Percentiles rank a stretch among this genome's conserved stretches.
Conservation (phyloP, 2,329 filamentous ascomycete genomes). For the Stagonosporopsis cucurbitacearum region DNA sequence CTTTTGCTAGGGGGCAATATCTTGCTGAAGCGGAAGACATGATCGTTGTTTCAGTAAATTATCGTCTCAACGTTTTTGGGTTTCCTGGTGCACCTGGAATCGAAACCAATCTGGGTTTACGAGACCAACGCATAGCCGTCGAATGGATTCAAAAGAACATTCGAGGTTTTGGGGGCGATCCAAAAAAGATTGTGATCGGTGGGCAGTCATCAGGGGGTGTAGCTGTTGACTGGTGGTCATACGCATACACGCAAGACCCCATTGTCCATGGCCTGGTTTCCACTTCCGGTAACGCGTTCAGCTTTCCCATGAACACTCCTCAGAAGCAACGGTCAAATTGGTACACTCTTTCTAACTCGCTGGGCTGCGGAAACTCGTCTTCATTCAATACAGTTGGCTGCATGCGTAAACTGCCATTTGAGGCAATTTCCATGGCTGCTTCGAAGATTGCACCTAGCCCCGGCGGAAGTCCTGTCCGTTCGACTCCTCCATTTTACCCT, state of each 20-base stretch:
- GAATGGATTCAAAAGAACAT: slow-evolving; percentile 62
- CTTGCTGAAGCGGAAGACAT: slow-evolving; percentile 48
- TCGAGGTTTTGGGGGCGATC: slow-evolving; percentile 59
- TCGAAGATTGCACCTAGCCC: slow-evolving; percentile 24
- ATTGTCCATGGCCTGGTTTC: slow-evolving; percentile 57
- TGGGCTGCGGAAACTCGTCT: slow-evolving; percentile 20
- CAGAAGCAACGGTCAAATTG: slow-evolving; percentile 25
- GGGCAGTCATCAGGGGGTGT: slow-evolving; percentile 57
- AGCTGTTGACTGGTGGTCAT: slow-evolving; percentile 56
- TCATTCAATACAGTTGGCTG: slow-evolving; percentile 21
- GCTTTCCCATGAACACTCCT: slow-evolving; percentile 25
- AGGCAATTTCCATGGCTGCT: slow-evolving; percentile 17
- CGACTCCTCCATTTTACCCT: slow-evolving; percentile 26
- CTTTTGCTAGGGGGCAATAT: slow-evolving; percentile 48
- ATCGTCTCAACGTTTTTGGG: slow-evolving; percentile 46
- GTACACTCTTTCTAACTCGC: slow-evolving; percentile 20
- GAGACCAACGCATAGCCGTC: slow-evolving; percentile 61
- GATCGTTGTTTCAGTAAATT: slow-evolving; percentile 53
- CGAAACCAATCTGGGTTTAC: slow-evolving; percentile 57
- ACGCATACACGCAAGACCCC: slow-evolving; percentile 54
- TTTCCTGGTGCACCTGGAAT: slow-evolving; percentile 41
- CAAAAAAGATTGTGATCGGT: slow-evolving; percentile 52
- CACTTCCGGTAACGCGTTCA: slow-evolving; percentile 34
- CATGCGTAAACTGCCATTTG: slow-evolving; percentile 24
- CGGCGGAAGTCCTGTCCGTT: slow-evolving; percentile 25